Evolutionary conservation across 495 filamentous ascomycete species (phyloP).

Genomic region (Entonaema liquescens): DNA sequence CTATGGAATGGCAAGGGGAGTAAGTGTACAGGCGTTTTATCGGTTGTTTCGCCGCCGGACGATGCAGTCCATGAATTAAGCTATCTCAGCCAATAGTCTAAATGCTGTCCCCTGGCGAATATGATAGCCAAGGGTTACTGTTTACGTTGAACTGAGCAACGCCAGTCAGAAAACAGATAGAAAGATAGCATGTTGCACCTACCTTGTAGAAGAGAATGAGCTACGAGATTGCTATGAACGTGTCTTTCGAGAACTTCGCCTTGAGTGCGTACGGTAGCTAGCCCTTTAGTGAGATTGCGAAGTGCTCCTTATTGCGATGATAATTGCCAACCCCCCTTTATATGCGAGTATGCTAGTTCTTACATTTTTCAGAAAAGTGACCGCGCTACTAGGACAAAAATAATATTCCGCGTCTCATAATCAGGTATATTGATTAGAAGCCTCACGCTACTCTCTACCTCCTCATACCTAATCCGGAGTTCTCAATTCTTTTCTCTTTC

Average conservation of each 20-base stretch:
- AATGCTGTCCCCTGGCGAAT: not conserved
- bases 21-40: not conserved
- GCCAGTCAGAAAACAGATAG: not conserved
- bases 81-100: not conserved
- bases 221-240: not conserved
- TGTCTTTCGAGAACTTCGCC: not conserved
- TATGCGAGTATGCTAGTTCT: too few relatives aligned
- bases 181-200: not conserved
- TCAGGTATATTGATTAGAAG: constrained; percentile 44
- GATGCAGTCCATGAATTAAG: not conserved
- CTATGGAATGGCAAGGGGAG: constrained; percentile 15
- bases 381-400: too few relatives aligned
- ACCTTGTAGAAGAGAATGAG: not conserved
- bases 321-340: too few relatives aligned
- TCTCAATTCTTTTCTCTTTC: constrained; percentile 25
- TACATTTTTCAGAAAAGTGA: too few relatives aligned
- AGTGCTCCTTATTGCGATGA: not conserved
- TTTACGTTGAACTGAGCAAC: not conserved
- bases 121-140: not conserved
- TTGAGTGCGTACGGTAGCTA: not conserved
- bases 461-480: constrained; percentile 21
- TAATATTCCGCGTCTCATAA: constrained; percentile 4
- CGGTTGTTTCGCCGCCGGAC: not conserved
- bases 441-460: constrained; percentile 8
- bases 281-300: not conserved